Conservation (phyloP, 1,139 yeast genomes). For the Hansenula anomala region DNA sequence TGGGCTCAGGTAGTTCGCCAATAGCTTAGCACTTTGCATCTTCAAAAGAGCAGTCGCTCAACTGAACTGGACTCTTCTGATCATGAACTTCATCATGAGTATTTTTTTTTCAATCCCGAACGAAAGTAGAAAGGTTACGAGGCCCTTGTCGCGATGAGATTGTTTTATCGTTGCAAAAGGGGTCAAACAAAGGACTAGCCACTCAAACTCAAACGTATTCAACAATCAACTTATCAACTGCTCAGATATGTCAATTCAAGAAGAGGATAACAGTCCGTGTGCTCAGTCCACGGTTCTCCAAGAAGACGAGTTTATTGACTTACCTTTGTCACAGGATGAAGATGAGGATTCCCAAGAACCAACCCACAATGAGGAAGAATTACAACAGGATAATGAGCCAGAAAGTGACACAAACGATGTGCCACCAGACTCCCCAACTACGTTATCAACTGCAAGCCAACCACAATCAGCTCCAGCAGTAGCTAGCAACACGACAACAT, state of each 20-base stretch:
- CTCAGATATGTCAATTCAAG: conserved; percentile 21
- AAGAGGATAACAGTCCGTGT: conserved; percentile 52
- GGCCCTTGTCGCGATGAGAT: not conserved
- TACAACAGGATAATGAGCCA: conserved; percentile 7
- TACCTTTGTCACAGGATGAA: conserved; percentile 13
- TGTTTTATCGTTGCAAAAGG: not conserved
- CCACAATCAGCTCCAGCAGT: not conserved
- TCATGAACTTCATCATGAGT: too few relatives aligned
- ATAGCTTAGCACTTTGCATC: not conserved
- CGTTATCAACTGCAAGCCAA: not conserved
- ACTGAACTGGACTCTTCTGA: too few relatives aligned
- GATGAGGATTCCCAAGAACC: conserved; percentile 4
- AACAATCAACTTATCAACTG: not conserved
- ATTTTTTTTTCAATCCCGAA: not conserved
- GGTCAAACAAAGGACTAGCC: not conserved
- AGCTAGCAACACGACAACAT: conserved; percentile 11
- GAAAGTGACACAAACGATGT: not conserved
- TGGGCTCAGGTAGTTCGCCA: conserved; percentile 8
- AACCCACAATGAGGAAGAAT: not conserved
- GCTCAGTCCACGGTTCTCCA: conserved; percentile 28
- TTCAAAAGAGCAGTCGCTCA: too few relatives aligned
- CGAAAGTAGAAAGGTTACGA: not conserved
- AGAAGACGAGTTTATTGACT: conserved; percentile 22
- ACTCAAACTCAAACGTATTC: not conserved
- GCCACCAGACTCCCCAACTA: not conserved